Base-by-base conservation (phyloP, 257 asterid genomes). In the Nyctanthes arbortristis region DNA sequence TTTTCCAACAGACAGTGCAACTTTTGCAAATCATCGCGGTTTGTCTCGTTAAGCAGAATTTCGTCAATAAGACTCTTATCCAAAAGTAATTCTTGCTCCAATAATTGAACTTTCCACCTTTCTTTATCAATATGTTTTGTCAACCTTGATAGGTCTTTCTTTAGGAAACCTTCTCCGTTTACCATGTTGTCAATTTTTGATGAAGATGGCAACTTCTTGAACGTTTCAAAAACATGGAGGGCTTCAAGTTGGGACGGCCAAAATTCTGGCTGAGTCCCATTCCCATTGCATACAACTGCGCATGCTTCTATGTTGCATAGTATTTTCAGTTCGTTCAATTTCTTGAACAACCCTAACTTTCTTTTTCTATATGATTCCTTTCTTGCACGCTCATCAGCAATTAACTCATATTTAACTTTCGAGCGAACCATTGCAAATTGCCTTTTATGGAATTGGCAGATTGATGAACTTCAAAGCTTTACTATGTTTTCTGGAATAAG, bases 381-480 rank as follows among this genome's bases (percentile, higher is more conserved):
- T 31, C 88, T 70, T 25, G 74, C 54, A 22, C 81, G 80, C 1
- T 78, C 86, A 49, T 85, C 84, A 18, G 85, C 73, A 55, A 85
- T 69, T 31, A 85, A 73, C 78, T 85, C 82, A 40, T 80, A 83
- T 62, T 57, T 85, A 66, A 81, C 65, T 82, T 80, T 85, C 61
- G 82, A 79, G 27, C 88, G 87, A 74, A 80, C 84, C 87, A 80
- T 85, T 78, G 73, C 77, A 58, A 60, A 58, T 39, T 60, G 65
- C 65, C 68, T 66, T 71, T 66, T 43, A 69, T 76, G 70, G 65
- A 78, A 70, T 69, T 77, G 64, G 69, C 60, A 60, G 69, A 13
- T 28, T 71, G n/a, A n/a, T 49, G 61, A 75, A 72, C 31, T 62
- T n/a, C n/a, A n/a, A 31, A 66, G 27, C 60, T 54, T 54, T 65